These are phyloP conservation scores for Acacia acuminata DNA, from an alignment of 306 rosid species.

Conservation along the genomic window DNA sequence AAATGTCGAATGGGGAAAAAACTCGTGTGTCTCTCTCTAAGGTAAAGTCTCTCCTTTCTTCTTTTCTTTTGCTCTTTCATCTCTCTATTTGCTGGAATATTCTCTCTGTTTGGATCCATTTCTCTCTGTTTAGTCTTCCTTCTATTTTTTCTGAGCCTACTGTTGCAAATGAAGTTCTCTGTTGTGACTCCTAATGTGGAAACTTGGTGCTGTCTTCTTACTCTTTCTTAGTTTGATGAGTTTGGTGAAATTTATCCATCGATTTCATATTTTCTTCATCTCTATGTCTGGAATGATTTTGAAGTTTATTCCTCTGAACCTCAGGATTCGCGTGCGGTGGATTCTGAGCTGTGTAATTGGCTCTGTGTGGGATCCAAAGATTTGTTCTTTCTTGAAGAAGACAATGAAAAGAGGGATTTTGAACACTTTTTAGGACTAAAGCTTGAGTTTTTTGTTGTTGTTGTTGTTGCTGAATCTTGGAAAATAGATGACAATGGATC, in stretches of 20 bases:
- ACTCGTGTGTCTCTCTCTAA: background rate
- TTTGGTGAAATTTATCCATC: background rate
- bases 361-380: too few species aligned
- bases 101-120: background rate
- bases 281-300: background rate
- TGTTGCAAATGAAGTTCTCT: background rate
- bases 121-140: background rate
- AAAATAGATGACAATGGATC: conserved; percentile 61
- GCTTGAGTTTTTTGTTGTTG: conserved; percentile 21
- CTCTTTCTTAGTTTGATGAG: background rate
- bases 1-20: too few species aligned
- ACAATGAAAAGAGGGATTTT: conserved; percentile 18
- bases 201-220: background rate
- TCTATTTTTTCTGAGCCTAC: background rate
- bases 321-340: conserved; percentile 29
- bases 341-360: conserved; percentile 23
- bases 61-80: background rate
- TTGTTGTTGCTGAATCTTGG: background rate
- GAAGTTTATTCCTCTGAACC: background rate
- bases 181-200: background rate
- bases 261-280: background rate
- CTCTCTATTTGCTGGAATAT: background rate
- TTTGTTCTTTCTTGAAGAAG: background rate
- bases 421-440: conserved; percentile 28
- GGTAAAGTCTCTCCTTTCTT: conserved; percentile 26